Evolutionary conservation across 1,284 basidiomycete genomes (phyloP), one percentile per base, ranked within the genome.

Genomic region (Bondarzewia mesenterica): DNA sequence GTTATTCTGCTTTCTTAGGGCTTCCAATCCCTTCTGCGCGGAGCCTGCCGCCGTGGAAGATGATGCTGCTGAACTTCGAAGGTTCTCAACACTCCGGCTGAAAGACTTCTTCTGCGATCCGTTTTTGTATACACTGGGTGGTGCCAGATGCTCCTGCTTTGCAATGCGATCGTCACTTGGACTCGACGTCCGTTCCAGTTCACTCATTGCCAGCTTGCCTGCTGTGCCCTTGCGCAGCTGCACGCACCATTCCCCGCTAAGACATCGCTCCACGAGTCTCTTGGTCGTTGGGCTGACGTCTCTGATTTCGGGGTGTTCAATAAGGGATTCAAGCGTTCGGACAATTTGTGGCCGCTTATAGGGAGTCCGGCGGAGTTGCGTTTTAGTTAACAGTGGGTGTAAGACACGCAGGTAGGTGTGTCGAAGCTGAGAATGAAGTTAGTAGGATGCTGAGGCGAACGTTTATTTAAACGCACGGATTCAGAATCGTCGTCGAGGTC

Each of bases 321-420:
- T 73, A 21, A 97, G 74, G 0, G 80, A 85, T 55, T 91, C 81
- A n/a, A 99, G 77, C 5, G 89, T 76, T 39, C 82, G 78, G 10
- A 90, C 82, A 54, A 99, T 89, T 63, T 96, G 89, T 0, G 85
- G 75, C 4, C 93, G 86, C 64, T 99, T 99, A 73, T 99, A 98
- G 0, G 91, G 85, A 52, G 80, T 73, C 48, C 72, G 72, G 27
- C 85, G 83, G 5, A 99, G 75, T 65, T 99, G 96, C 0, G 96
- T 99, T 63, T 92, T 92, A 15, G 89, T 93, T 22, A 99, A 76
- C 4, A 99, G 81, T 0, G 95, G 95, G 61, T 98, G 92, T 4
- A 99, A 74, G 2, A 99, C 96, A 14, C 95, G 87, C 16, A 99
- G 82, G 62, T 95, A 99, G 0, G 95, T 98, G 64, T 99, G 95